Base-by-base conservation (phyloP, 768 basidiomycete species). In the Suillus lakei region DNA sequence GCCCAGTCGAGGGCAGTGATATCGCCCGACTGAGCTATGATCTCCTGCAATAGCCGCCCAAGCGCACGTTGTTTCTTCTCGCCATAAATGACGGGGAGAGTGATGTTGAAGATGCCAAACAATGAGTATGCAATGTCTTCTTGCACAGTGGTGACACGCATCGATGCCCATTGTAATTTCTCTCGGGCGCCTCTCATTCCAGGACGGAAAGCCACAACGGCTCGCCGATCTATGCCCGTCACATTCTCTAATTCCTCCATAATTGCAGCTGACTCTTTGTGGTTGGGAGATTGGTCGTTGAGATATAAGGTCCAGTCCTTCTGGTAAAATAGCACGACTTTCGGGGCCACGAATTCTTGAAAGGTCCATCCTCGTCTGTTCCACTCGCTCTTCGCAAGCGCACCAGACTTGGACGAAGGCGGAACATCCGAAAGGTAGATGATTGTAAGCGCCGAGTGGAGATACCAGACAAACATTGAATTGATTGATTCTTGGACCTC, bases 401-500 rank as follows among this genome's bases (percentile, higher is more conserved):
- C 44, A n/a, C n/a, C 44, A 12, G 44, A 4, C n/a, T 46, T 10
- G 1, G 44, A 46, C 0, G n/a, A 23, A 3, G n/a, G n/a, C 2
- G 36, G 9, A 36, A 36, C 36, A 36, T 36, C 36, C 7, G 8
- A 36, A 0, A 36, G 36, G 36, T 36, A 36, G 0, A 36, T 9
- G 36, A 36, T 9, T 1, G 36, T 36, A 9, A 36, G 36, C 36
- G 36, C 18, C 0, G 41, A 43, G 18, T 43, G 41, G 41, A 3
- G 41, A 18, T 43, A 43, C 41, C 41, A 43, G 41, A 13, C 4
- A 39, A 64, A 69, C 68, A 69, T 69, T 18, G 68, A 67, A 12
- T 56, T 46, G 23, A 69, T 51, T n/a, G 68, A 64, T 51, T 67
- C 63, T 16, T 58, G 41, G n/a, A 67, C 50, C 43, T 69, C 68